These are phyloP conservation scores for Pelargonium exstipulatum DNA, from an alignment of 441 rosid genomes.

Conservation along the genomic window DNA sequence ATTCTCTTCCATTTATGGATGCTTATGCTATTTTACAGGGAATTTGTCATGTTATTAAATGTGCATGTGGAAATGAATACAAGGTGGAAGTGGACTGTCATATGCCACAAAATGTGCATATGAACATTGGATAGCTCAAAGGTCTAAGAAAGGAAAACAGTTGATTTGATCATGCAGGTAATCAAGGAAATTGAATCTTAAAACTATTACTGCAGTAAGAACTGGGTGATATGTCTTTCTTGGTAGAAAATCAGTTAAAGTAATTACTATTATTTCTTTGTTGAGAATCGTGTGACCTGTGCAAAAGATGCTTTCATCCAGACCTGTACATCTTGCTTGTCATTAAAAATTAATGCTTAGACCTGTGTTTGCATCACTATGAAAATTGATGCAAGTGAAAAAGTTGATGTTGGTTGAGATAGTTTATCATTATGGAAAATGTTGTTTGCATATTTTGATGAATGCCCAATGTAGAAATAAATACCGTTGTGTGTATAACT, in stretches of 20 bases:
- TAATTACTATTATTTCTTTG: not conserved
- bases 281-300: not conserved
- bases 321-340: not conserved
- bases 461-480: too few relatives aligned
- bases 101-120: conserved; percentile 11
- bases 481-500: too few relatives aligned
- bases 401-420: not conserved
- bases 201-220: not conserved
- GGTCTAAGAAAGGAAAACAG: not conserved
- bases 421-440: not conserved
- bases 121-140: conserved; percentile 13
- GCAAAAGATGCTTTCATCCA: not conserved
- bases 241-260: conserved; percentile 1
- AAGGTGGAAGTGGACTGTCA: conserved; percentile 23
- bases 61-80: conserved; percentile 44
- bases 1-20: conserved; percentile 6
- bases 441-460: not conserved
- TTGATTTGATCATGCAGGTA: conserved; percentile 4
- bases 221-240: not conserved
- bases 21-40: conserved; percentile 29
- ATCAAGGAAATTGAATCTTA: not conserved
- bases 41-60: conserved; percentile 36
- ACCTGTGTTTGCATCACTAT: not conserved
- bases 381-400: not conserved
- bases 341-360: not conserved